Base-by-base conservation (phyloP, 768 basidiomycete species). In the Boletus rex-veris region DNA sequence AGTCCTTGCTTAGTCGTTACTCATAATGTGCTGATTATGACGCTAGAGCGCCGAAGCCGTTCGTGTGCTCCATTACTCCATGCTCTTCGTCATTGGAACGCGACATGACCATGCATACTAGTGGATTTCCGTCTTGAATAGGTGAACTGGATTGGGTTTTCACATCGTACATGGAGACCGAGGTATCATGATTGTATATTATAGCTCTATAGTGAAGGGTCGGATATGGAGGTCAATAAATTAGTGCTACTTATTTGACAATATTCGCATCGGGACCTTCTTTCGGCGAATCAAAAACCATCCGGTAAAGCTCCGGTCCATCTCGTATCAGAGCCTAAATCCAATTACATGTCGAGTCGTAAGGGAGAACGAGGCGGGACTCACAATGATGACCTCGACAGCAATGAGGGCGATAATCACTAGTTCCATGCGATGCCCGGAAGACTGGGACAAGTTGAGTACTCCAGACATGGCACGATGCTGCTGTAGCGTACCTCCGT, bases 401-500 rank as follows among this genome's bases (percentile, higher is more conserved):
- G 94, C 91, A 64, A 98, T 97, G 45, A 98, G 85, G 2, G 83
- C 79, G 59, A 98, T 98, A 67, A 98, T 98, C 57, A 98, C 89
- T 5, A 96, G 76, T 72, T 98, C 96, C 89, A 98, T 94, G 3
- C 89, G 84, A 64, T 97, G 92, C 3, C 80, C 82, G 5, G 90
- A 91, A 4, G 92, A 90, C 90, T 96, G 62, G n/a, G 10, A 56
- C 45, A 46, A 10, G 16, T 28, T 53, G 19, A 57, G 47, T 16
- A 40, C 18, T 7, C 36, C 35, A 26, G 6, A 19, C n/a, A 16
- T 1, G 30, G 11, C 10, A 36, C 14, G 31, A 52, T 14, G 10
- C 49, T 7, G 19, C 5, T 24, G 24, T 21, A 6, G 10, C 57
- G 28, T 55, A 70, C 92, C 78, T 95, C 92, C 0, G 92, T 93